These are phyloP conservation scores for Penicillium mononematosum DNA, from an alignment of 495 filamentous ascomycete genomes.

Conservation along the genomic window DNA sequence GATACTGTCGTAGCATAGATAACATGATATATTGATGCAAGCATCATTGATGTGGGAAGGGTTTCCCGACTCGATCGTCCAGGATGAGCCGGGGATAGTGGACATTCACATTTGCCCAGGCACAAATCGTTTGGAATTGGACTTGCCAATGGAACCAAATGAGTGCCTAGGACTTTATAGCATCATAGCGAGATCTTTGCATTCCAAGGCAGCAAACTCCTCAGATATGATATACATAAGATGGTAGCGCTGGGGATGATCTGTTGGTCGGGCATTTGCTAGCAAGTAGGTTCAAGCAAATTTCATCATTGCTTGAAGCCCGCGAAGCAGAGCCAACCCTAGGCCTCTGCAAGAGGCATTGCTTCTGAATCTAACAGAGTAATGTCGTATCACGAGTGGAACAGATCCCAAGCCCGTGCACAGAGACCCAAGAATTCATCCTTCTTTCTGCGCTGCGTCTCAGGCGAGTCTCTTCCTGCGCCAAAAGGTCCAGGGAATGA, in stretches of 20 bases:
- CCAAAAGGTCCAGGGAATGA: constrained; percentile 68
- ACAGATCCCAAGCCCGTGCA: constrained; percentile 89
- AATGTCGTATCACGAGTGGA: constrained; percentile 71
- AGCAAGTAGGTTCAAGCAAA: constrained; percentile 4
- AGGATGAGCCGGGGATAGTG: constrained; percentile 19
- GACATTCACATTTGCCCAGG: constrained; percentile 9
- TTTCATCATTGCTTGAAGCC: constrained; percentile 11
- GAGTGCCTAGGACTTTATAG: neutral
- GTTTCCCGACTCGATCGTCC: constrained; percentile 18
- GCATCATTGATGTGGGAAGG: constrained; percentile 22
- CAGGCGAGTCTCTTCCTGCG: constrained; percentile 75
- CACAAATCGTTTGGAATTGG: constrained; percentile 6
- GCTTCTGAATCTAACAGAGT: neutral
- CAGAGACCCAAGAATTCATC: constrained; percentile 90
- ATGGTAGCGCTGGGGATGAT: neutral
- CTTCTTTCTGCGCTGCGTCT: constrained; percentile 82
- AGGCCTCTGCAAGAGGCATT: neutral
- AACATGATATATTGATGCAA: constrained; percentile 22
- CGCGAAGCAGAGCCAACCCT: neutral
- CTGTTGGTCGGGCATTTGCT: neutral
- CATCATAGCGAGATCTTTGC: neutral
- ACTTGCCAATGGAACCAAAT: neutral
- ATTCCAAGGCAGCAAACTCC: neutral
- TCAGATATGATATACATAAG: neutral
- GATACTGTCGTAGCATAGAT: constrained; percentile 26